Evolutionary conservation across 208 protist species (phyloP).

Genomic region (Trypanosoma caninum): DNA sequence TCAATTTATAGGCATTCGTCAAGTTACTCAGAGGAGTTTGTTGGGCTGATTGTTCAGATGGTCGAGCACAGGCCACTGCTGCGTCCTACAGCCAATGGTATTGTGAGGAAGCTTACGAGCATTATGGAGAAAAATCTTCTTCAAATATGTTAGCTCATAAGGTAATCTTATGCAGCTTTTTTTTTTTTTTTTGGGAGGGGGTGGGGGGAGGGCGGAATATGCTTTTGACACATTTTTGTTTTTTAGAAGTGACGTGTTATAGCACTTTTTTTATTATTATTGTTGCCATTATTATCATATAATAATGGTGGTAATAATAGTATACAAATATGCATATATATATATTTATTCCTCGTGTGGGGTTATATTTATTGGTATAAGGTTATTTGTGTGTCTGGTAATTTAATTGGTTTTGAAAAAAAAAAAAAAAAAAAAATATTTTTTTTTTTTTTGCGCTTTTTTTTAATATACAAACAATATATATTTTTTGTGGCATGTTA

Average conservation of each 20-base stretch:
- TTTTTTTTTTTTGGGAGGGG: conserved; percentile 23
- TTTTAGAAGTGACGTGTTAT: too few relatives aligned
- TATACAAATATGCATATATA: too few relatives aligned
- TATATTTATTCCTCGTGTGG: conserved; percentile 11
- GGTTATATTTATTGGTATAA: too few relatives aligned
- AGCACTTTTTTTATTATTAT: too few relatives aligned
- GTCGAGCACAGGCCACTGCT: conserved; percentile 43
- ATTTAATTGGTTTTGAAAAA: too few relatives aligned
- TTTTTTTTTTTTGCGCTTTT: conserved; percentile 14
- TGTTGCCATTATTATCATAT: too few relatives aligned
- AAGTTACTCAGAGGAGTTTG: conserved; percentile 55
- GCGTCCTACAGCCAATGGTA: conserved; percentile 38
- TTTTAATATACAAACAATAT: conserved; percentile 3
- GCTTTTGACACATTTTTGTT: too few relatives aligned
- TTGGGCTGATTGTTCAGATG: conserved; percentile 65
- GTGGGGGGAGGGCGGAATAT: too few relatives aligned
- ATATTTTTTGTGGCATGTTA: too few relatives aligned
- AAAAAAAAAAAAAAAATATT: conserved; percentile 6
- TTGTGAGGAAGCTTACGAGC: conserved; percentile 37
- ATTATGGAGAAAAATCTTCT: conserved; percentile 59
- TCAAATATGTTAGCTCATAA: conserved; percentile 17
- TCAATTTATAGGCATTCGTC: conserved; percentile 29
- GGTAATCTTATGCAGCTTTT: not conserved
- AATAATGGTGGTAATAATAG: too few relatives aligned
- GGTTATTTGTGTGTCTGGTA: too few relatives aligned